phyloP scores from a whole-genome alignment of 352 stramenopile species.

The Globisporangium cystogenes region DNA sequence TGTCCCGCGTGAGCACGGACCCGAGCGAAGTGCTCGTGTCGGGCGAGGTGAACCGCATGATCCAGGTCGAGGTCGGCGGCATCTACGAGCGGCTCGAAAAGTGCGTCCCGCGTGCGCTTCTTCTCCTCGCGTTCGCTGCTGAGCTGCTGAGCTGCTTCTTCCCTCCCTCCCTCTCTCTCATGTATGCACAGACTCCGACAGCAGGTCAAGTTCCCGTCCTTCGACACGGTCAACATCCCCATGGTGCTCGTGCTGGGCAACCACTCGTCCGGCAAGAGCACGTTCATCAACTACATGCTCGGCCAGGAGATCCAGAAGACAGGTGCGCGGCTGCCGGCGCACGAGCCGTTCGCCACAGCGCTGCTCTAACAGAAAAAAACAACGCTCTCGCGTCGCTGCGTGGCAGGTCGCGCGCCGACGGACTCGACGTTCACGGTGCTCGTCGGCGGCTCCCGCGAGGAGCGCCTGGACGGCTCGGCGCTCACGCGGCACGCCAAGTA shows the following conservation, averaged over 20 bases:
- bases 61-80: constrained; percentile 62
- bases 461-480: constrained; percentile 74
- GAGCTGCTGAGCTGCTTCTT: not conserved
- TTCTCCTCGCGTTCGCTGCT: not conserved
- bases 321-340: too few relatives aligned
- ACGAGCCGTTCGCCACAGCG: not conserved
- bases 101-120: constrained; percentile 10
- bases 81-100: constrained; percentile 69
- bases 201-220: constrained; percentile 72
- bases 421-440: constrained; percentile 85
- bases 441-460: constrained; percentile 54
- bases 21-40: constrained; percentile 32
- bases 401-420: constrained; percentile 51
- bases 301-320: constrained; percentile 81
- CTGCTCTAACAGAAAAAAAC: too few relatives aligned
- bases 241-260: constrained; percentile 86
- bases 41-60: constrained; percentile 84
- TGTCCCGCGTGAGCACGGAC: not conserved
- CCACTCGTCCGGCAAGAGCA: constrained; percentile 83
- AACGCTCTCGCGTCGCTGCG: not conserved
- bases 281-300: constrained; percentile 88
- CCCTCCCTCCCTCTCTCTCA: too few relatives aligned
- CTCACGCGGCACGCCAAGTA: constrained; percentile 67
- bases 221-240: constrained; percentile 67
- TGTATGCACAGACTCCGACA: constrained; percentile 45